phyloP scores from a whole-genome alignment of 78 protist genomes.

The slime mould (Dictyostelium discoideum) region dicty_2.7 NC_007088.5:7334501-7335000 shows the following conservation, averaged over 20 bases:
- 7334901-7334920: slow-evolving; percentile 5
- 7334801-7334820: neutral
- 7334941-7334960: slow-evolving; percentile 47
- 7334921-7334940: slow-evolving; percentile 28
- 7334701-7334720: slow-evolving; percentile 43
- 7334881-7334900: slow-evolving; percentile 15
- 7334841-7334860: slow-evolving; percentile 30
- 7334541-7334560: slow-evolving; percentile 69
- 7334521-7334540: slow-evolving; percentile 1
- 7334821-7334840: slow-evolving; percentile 38
- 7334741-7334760: slow-evolving; percentile 60
- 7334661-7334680: neutral
- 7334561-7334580: slow-evolving; percentile 43
- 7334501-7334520: slow-evolving; percentile 49
- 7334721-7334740: slow-evolving; percentile 23
- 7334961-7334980: slow-evolving; percentile 60
- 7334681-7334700: slow-evolving; percentile 46
- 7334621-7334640: slow-evolving; percentile 76
- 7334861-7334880: slow-evolving; percentile 48
- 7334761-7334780: slow-evolving; percentile 23
- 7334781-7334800: neutral
- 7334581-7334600: slow-evolving; percentile 5
- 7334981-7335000: slow-evolving; percentile 13
- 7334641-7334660: neutral
- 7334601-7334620: slow-evolving; percentile 6